Conservation (phyloP, 2,329 filamentous ascomycete species). For the Fusarium buxicola region DNA sequence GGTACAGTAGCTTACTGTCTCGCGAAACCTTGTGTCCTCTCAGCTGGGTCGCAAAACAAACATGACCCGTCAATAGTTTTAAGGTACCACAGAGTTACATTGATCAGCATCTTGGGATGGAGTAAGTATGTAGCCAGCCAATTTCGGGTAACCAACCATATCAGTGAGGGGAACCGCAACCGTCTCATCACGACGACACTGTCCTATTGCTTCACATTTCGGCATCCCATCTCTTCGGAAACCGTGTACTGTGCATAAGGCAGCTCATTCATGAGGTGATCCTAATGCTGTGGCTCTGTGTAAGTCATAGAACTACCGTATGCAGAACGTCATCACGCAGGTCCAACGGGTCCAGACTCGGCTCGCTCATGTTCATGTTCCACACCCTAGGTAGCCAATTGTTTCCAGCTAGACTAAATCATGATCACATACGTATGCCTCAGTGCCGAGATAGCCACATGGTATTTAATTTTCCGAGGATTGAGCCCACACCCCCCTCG, state of each 20-base stretch:
- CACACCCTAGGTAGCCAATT: not conserved
- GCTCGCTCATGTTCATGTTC: not conserved
- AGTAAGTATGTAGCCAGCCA: too few relatives aligned
- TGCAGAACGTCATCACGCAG: not conserved
- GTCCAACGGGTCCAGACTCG: not conserved
- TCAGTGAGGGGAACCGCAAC: not conserved
- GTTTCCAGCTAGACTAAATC: conserved; percentile 3
- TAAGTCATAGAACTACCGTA: too few relatives aligned
- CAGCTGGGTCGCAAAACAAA: not conserved
- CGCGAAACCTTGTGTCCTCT: conserved; percentile 1
- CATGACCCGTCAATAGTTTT: conserved; percentile 12
- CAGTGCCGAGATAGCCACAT: conserved; percentile 30
- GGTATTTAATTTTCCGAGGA: conserved; percentile 13
- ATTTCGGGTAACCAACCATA: not conserved
- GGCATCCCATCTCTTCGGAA: not conserved
- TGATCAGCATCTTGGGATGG: not conserved
- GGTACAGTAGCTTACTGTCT: not conserved
- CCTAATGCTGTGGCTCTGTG: not conserved
- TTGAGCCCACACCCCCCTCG: conserved; percentile 15
- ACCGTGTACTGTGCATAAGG: not conserved
- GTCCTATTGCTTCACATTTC: not conserved
- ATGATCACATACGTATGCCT: conserved; percentile 14
- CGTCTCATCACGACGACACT: not conserved
- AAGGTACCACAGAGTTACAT: conserved; percentile 8
- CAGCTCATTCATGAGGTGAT: not conserved